phyloP scores from a whole-genome alignment of 345 rosid genomes.

The Pelargonium nanum region DNA sequence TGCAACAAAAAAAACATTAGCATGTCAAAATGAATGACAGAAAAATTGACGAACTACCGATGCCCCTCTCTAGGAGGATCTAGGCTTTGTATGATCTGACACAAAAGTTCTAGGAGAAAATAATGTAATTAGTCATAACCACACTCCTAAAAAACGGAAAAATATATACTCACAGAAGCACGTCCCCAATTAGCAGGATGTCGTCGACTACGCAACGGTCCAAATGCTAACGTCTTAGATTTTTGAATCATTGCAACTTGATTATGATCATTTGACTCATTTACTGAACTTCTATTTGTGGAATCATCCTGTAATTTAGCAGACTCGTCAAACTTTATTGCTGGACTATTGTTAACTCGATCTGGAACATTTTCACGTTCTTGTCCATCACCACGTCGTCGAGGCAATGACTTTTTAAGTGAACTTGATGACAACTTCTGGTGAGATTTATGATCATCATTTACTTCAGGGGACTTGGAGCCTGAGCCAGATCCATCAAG shows the following conservation, averaged over 20 bases:
- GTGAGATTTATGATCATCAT: slow-evolving; percentile 15
- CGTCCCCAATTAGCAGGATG: slow-evolving; percentile 44
- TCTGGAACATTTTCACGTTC: slow-evolving; percentile 18
- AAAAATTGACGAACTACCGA: not conserved
- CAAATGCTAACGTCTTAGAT: slow-evolving; percentile 27
- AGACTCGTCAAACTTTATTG: slow-evolving; percentile 14
- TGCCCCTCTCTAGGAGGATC: not conserved
- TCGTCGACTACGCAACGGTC: slow-evolving; percentile 27
- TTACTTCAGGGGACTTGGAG: slow-evolving; percentile 27
- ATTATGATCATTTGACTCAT: slow-evolving; percentile 17
- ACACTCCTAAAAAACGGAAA: not conserved
- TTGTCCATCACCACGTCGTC: slow-evolving; percentile 15
- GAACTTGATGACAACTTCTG: slow-evolving; percentile 28
- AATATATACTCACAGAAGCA: slow-evolving; percentile 52
- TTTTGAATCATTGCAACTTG: slow-evolving; percentile 24
- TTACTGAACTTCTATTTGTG: slow-evolving; percentile 21
- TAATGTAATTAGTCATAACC: not conserved
- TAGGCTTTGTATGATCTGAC: not conserved
- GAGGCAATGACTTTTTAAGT: slow-evolving; percentile 19
- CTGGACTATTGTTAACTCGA: slow-evolving; percentile 14
- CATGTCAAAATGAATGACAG: not conserved
- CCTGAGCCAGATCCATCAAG: slow-evolving; percentile 24
- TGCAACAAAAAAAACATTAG: slow-evolving; percentile 8
- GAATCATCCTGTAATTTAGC: slow-evolving; percentile 18
- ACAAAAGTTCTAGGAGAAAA: not conserved